These are phyloP conservation scores for Microcyclospora pomicola DNA, from an alignment of 2,329 filamentous ascomycete genomes.

Conservation along the genomic window DNA sequence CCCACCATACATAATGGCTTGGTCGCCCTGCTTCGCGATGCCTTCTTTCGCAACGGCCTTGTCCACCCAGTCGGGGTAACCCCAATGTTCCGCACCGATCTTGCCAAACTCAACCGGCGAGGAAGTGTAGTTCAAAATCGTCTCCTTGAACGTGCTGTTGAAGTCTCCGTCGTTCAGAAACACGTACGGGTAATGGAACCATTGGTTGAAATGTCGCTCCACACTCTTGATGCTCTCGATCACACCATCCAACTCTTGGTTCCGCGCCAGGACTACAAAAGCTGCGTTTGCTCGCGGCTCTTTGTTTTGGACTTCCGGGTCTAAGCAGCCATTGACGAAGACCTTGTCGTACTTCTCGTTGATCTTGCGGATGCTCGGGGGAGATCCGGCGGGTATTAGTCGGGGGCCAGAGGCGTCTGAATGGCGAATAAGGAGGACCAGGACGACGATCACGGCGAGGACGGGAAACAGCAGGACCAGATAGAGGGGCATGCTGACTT, in stretches of 20 bases:
- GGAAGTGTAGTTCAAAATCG: conserved; percentile 81
- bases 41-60: conserved; percentile 87
- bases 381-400: conserved; percentile 74
- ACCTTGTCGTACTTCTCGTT: conserved; percentile 96
- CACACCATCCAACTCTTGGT: conserved; percentile 92
- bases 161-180: conserved; percentile 97
- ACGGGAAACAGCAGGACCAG: conserved; percentile 86
- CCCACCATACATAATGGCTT: conserved; percentile 97
- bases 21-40: conserved; percentile 90
- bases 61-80: conserved; percentile 93
- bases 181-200: conserved; percentile 97
- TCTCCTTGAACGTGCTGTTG: conserved; percentile 84
- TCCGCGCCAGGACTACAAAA: conserved; percentile 88
- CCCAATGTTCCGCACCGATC: conserved; percentile 85
- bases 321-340: conserved; percentile 79
- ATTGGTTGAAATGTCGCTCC: conserved; percentile 96
- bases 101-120: conserved; percentile 81
- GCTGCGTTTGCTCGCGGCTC: conserved; percentile 75
- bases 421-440: conserved; percentile 79
- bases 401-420: conserved; percentile 70
- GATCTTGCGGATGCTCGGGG: conserved; percentile 80
- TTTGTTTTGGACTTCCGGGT: conserved; percentile 54
- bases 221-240: conserved; percentile 96
- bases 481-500: conserved; percentile 80
- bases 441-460: conserved; percentile 79